phyloP scores from a whole-genome alignment of 164 flowering plant genomes.

The Nymphaea thermarum region DNA sequence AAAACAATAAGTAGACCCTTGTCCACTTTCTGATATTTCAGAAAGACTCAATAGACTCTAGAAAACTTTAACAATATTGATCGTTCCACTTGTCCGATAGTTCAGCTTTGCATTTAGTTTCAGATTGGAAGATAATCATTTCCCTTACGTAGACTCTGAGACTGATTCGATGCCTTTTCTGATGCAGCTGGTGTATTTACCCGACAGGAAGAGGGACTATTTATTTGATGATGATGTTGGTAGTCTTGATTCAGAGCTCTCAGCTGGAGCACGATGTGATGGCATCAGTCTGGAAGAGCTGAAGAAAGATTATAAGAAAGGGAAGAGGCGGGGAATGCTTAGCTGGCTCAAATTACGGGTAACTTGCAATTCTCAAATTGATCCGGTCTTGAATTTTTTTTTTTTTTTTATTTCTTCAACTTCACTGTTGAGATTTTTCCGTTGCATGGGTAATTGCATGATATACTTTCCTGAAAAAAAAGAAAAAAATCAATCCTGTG shows the following conservation, averaged over 20 bases:
- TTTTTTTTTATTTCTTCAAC: not conserved
- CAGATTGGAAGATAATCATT: not conserved
- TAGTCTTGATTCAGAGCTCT: constrained; percentile 50
- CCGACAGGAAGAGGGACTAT: constrained; percentile 60
- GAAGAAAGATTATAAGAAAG: constrained; percentile 42
- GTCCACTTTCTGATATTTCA: too few species aligned
- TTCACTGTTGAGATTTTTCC: too few species aligned
- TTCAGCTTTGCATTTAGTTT: too few species aligned
- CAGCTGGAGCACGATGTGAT: constrained; percentile 38
- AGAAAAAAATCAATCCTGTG: not conserved
- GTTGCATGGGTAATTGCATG: too few species aligned
- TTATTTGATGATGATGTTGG: constrained; percentile 51
- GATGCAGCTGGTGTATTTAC: constrained; percentile 76
- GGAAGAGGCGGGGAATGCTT: constrained; percentile 66
- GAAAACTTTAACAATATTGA: too few species aligned
- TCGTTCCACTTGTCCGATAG: too few species aligned
- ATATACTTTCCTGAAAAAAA: too few species aligned
- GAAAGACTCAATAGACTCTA: too few species aligned
- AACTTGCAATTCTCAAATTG: not conserved
- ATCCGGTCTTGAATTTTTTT: constrained; percentile 7
- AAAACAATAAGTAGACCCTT: too few species aligned
- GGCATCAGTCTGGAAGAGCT: constrained; percentile 33
- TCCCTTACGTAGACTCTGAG: not conserved
- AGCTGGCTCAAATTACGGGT: constrained; percentile 75
- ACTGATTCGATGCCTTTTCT: not conserved